Conservation (phyloP, 2,329 filamentous ascomycete species). For the Teratosphaeria gauchensis region DNA sequence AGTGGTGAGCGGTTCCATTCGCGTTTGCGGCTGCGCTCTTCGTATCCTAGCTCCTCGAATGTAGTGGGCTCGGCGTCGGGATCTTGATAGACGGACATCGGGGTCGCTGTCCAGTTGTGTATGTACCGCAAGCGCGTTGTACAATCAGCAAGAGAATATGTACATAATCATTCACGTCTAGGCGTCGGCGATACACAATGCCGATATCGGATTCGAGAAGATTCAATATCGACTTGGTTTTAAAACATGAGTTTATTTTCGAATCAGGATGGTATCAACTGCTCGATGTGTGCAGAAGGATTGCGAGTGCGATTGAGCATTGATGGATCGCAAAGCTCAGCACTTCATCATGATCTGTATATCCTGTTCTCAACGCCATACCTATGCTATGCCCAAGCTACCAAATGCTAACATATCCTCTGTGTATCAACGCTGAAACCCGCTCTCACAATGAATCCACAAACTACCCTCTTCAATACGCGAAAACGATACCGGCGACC, state of each 20-base stretch:
- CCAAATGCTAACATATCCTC: background rate
- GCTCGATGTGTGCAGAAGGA: background rate
- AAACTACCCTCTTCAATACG: background rate
- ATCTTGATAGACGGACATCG: background rate
- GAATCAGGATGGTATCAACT: too few relatives aligned
- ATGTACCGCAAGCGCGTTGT: background rate
- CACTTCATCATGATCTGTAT: background rate
- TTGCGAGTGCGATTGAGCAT: background rate
- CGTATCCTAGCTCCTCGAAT: slow-evolving; percentile 1
- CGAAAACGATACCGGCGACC: background rate
- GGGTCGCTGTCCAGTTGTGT: background rate
- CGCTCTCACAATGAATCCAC: background rate
- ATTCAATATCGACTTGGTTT: background rate
- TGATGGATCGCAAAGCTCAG: background rate
- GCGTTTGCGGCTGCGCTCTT: slow-evolving; percentile 6
- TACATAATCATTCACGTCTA: background rate
- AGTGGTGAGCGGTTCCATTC: slow-evolving; percentile 23
- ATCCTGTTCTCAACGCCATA: background rate
- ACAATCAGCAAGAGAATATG: background rate
- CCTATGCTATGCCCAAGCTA: background rate
- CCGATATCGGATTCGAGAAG: background rate
- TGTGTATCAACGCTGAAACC: background rate
- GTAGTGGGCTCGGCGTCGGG: background rate
- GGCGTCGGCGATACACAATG: background rate
- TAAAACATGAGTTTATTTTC: too few relatives aligned